phyloP scores from a whole-genome alignment of 495 filamentous ascomycete genomes.

The Talaromyces trachyspermus region DNA sequence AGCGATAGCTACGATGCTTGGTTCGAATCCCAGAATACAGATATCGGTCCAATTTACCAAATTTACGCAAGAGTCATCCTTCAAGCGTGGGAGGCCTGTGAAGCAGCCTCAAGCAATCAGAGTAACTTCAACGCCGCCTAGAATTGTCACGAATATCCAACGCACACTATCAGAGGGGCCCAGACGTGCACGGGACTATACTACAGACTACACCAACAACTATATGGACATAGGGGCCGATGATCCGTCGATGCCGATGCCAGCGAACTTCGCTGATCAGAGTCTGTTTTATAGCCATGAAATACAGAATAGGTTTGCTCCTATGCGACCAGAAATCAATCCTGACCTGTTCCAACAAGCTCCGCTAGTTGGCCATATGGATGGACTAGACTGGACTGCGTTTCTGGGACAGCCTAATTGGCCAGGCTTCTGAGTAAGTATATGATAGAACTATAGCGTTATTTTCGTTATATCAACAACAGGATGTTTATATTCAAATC shows the following conservation, averaged over 20 bases:
- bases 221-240: slow-evolving; percentile 12
- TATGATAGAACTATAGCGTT: too few relatives aligned
- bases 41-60: slow-evolving; percentile 28
- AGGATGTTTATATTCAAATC: too few relatives aligned
- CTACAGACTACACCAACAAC: slow-evolving; percentile 11
- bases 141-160: slow-evolving; percentile 34
- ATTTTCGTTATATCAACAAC: too few relatives aligned
- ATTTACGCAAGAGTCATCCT: slow-evolving; percentile 39
- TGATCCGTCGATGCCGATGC: slow-evolving; percentile 13
- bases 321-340: slow-evolving; percentile 9
- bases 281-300: slow-evolving; percentile 11
- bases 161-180: slow-evolving; percentile 16
- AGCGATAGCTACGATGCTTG: slow-evolving; percentile 43
- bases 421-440: neutral
- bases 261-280: slow-evolving; percentile 11
- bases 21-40: slow-evolving; percentile 11
- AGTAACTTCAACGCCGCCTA: slow-evolving; percentile 21
- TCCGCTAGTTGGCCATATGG: slow-evolving; percentile 16
- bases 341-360: slow-evolving; percentile 14
- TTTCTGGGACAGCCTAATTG: neutral
- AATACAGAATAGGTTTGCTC: slow-evolving; percentile 11
- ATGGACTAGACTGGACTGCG: slow-evolving; percentile 22
- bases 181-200: slow-evolving; percentile 3
- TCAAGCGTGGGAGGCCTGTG: slow-evolving; percentile 35
- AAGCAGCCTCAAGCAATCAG: slow-evolving; percentile 14